phyloP scores from a whole-genome alignment of 1,284 basidiomycete species.

The Coniferiporia weirii region DNA sequence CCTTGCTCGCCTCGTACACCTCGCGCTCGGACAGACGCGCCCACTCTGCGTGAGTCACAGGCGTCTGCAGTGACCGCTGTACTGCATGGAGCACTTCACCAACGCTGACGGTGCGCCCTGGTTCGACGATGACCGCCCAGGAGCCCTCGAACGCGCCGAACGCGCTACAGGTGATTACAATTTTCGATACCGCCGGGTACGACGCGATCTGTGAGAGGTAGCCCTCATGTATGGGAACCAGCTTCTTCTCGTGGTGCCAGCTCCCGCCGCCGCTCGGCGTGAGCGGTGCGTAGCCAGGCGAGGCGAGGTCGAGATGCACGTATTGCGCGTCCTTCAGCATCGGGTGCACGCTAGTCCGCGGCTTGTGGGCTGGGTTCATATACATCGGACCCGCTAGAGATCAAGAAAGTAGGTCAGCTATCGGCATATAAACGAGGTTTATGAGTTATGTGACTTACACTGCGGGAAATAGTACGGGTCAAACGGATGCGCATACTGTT shows the following conservation, averaged over 20 bases:
- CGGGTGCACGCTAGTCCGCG: neutral
- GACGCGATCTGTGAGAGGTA: slow-evolving; percentile 12
- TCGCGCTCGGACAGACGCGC: neutral
- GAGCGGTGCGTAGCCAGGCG: neutral
- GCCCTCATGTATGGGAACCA: slow-evolving; percentile 7
- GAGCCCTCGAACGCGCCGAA: neutral
- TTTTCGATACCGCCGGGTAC: neutral
- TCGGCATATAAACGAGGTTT: neutral
- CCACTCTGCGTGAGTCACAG: slow-evolving; percentile 4
- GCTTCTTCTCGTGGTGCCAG: neutral
- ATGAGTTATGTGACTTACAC: neutral
- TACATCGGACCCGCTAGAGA: neutral
- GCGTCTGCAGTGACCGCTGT: neutral
- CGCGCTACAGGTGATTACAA: slow-evolving; percentile 1
- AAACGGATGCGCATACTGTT: neutral
- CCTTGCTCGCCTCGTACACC: neutral
- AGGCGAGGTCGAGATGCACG: neutral
- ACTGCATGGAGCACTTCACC: neutral
- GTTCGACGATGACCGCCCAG: neutral
- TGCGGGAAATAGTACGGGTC: slow-evolving; percentile 13
- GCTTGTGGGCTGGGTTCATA: neutral
- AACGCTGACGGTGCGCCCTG: slow-evolving; percentile 5
- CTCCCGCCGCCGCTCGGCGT: neutral
- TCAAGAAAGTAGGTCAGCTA: neutral
- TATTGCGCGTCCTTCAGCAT: neutral